These are phyloP conservation scores for Talaromyces atroroseus DNA, from an alignment of 2,329 filamentous ascomycete genomes.

Conservation along the genomic window DNA sequence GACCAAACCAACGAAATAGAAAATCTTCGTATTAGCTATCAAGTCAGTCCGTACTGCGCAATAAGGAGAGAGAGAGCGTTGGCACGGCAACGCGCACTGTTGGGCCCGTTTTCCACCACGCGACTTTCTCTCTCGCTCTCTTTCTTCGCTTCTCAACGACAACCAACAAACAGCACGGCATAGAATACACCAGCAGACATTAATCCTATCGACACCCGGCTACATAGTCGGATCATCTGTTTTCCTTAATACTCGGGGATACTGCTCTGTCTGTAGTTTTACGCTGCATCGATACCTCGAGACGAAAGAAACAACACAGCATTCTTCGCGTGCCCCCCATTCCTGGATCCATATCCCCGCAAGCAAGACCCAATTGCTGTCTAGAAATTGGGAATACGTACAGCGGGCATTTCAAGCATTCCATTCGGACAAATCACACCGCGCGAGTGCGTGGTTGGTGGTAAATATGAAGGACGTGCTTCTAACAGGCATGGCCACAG, in stretches of 20 bases:
- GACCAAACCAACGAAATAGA: neutral
- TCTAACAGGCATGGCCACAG: slow-evolving; percentile 1
- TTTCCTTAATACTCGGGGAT: neutral
- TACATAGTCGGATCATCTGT: neutral
- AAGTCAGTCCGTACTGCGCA: no score
- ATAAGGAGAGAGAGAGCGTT: slow-evolving; percentile 11
- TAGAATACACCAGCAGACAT: neutral
- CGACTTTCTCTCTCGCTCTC: neutral
- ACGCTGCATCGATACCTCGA: neutral
- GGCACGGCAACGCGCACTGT: slow-evolving; percentile 19
- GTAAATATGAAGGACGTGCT: slow-evolving; percentile 4
- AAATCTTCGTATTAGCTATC: no score
- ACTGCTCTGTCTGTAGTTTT: neutral
- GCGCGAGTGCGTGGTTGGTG: neutral
- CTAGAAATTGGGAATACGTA: neutral
- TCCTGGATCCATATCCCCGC: neutral
- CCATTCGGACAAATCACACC: neutral
- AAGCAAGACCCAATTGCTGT: neutral
- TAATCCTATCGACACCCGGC: neutral
- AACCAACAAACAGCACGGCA: neutral
- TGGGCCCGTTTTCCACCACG: neutral
- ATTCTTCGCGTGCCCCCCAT: neutral
- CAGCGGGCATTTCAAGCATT: neutral
- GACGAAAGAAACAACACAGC: neutral
- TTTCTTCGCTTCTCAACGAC: neutral